Base-by-base conservation (phyloP, 163 green algal genomes). In the Trebouxia gelatinosa region DNA sequence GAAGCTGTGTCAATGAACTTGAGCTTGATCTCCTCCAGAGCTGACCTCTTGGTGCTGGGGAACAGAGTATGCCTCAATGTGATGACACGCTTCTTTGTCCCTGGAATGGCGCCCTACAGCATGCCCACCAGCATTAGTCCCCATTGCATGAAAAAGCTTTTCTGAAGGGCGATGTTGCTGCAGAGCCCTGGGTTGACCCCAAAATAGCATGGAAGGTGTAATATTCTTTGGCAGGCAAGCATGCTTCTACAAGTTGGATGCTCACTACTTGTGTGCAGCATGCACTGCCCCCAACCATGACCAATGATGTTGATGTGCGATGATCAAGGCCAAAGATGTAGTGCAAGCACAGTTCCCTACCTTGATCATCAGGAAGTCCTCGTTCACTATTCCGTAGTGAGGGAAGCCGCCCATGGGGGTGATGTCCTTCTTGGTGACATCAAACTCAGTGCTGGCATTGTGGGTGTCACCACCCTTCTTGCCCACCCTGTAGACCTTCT, bases 331-430 rank as follows among this genome's bases (percentile, higher is more conserved):
- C n/a, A n/a, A n/a, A n/a, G n/a, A n/a, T n/a, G n/a, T n/a, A n/a
- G n/a, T n/a, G n/a, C n/a, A n/a, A n/a, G n/a, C 48, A 7, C 48
- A 59, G 48, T 28, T 59, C 48, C 76, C 23, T 75, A 92, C 91
- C 94, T 99, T 99, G 89, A 99, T 90, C 92, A 99, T 98, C 64
- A 99, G 65, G 90, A 95, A 99, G 89, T 99, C 96, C 90, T 99
- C 94, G 34, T 88, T 81, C 75, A 99, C 86, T 2, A 96, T 79
- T 75, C 96, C 96, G 81, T 99, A 99, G 90, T 98, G 95, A 21
- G 94, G 84, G 87, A 99, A 99, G 83, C 96, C 96, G 61, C 96
- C 96, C 94, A 99, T 96, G 79, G 96, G 96, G 66, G 94, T 99
- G 91, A 99, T 99, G 62, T 94, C 90, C 95, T 99, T 99, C 38